phyloP scores from a whole-genome alignment of 306 rosid species.

The Glycyrrhiza uralensis region DNA sequence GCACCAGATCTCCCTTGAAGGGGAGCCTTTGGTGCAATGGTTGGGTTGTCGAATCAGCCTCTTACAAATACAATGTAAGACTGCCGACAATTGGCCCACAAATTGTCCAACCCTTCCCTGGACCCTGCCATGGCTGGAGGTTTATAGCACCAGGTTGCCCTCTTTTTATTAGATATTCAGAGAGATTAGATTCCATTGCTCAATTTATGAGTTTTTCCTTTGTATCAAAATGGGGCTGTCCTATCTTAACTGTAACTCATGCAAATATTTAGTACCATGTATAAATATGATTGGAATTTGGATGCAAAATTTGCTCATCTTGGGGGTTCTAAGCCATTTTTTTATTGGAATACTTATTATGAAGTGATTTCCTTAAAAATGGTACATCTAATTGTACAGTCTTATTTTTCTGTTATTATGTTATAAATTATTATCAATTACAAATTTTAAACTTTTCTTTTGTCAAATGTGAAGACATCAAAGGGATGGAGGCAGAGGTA shows the following conservation, averaged over 20 bases:
- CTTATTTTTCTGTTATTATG: background rate
- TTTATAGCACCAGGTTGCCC: background rate
- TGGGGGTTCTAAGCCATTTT: background rate
- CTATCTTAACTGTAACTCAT: constrained; percentile 10
- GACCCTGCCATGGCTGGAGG: background rate
- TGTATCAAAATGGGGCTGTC: background rate
- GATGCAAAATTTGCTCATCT: background rate
- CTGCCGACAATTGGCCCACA: background rate
- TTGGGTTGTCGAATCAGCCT: background rate
- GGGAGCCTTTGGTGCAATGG: background rate
- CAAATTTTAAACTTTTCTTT: constrained; percentile 15
- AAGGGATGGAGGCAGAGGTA: constrained; percentile 90
- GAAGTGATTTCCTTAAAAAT: background rate
- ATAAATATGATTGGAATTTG: background rate
- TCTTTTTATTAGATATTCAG: background rate
- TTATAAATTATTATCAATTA: constrained; percentile 14
- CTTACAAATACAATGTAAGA: background rate
- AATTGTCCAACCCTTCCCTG: background rate
- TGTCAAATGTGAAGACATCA: constrained; percentile 59
- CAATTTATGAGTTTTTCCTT: background rate
- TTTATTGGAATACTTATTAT: constrained; percentile 5
- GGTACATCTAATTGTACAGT: background rate
- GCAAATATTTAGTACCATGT: background rate
- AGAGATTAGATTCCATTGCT: background rate
- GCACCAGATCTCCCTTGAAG: background rate